Conservation (phyloP, 192 early-diverging fungal species). For the Rhizoclosmatium sp. region DNA sequence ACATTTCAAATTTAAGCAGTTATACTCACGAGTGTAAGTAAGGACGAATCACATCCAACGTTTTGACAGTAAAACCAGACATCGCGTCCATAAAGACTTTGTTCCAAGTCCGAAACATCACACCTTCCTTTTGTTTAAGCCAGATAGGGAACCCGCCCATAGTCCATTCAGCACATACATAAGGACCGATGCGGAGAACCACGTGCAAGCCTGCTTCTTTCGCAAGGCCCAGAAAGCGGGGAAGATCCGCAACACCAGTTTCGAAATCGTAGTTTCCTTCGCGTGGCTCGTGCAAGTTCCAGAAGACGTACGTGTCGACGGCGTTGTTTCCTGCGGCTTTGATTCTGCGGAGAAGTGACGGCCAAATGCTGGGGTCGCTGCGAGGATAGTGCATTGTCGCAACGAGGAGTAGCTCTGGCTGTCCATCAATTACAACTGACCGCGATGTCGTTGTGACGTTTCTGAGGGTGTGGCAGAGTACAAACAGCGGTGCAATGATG, state of each 20-base stretch:
- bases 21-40: slow-evolving; percentile 33
- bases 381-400: slow-evolving; percentile 71
- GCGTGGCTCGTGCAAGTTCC: slow-evolving; percentile 68
- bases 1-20: not conserved
- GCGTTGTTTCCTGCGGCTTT: slow-evolving; percentile 64
- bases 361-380: slow-evolving; percentile 65
- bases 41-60: not conserved
- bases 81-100: slow-evolving; percentile 46
- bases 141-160: slow-evolving; percentile 68
- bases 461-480: not conserved
- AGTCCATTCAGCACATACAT: slow-evolving; percentile 69
- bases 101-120: slow-evolving; percentile 61
- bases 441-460: slow-evolving; percentile 10
- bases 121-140: slow-evolving; percentile 57
- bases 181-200: slow-evolving; percentile 67
- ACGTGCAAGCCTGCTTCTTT: slow-evolving; percentile 59
- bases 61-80: slow-evolving; percentile 2
- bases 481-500: not conserved
- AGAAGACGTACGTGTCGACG: slow-evolving; percentile 74
- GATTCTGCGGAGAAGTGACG: slow-evolving; percentile 57
- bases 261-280: slow-evolving; percentile 64
- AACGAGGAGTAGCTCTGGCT: slow-evolving; percentile 46
- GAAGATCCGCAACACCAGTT: slow-evolving; percentile 59
- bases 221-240: slow-evolving; percentile 58
- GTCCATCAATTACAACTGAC: slow-evolving; percentile 35